Evolutionary conservation across 805 yeast genomes (phyloP).

Genomic region (Candida andamanensis): DNA sequence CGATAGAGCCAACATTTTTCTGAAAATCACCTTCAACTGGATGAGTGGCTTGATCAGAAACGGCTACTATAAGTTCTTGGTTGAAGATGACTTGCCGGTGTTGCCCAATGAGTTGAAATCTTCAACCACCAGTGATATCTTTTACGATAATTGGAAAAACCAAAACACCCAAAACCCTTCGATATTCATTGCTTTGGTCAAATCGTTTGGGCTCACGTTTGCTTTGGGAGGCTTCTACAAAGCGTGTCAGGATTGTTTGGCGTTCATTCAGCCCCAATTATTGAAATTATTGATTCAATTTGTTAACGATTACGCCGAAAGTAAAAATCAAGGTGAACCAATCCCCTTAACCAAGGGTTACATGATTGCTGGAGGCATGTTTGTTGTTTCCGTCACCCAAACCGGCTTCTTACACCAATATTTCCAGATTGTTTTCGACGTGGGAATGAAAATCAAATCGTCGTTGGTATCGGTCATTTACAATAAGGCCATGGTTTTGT

Average conservation of each 20-base stretch:
- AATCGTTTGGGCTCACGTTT: slow-evolving; percentile 72
- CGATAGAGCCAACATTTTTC: slow-evolving; percentile 64
- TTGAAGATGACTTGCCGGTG: slow-evolving; percentile 67
- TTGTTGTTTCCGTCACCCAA: slow-evolving; percentile 68
- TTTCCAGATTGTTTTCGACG: slow-evolving; percentile 66
- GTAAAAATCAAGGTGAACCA: slow-evolving; percentile 32
- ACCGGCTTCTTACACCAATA: slow-evolving; percentile 76
- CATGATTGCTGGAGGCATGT: slow-evolving; percentile 73
- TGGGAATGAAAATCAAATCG: slow-evolving; percentile 73
- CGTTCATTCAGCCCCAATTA: slow-evolving; percentile 36
- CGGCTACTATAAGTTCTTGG: slow-evolving; percentile 60
- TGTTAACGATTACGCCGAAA: slow-evolving; percentile 34
- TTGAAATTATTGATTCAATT: slow-evolving; percentile 25
- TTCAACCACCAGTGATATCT: slow-evolving; percentile 40
- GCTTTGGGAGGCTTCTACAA: slow-evolving; percentile 69
- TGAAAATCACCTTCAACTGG: slow-evolving; percentile 82
- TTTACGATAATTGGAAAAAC: slow-evolving; percentile 56
- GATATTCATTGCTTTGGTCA: slow-evolving; percentile 53
- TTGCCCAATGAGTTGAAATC: slow-evolving; percentile 68
- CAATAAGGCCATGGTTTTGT: slow-evolving; percentile 60
- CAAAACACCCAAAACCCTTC: slow-evolving; percentile 48
- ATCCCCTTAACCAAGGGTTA: slow-evolving; percentile 70
- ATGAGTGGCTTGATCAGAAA: slow-evolving; percentile 78
- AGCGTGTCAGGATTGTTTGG: slow-evolving; percentile 67
- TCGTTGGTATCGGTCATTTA: slow-evolving; percentile 64